A percentile compares a stretch with the other conserved stretches of the same genome.
Conservation (phyloP, 192 early-diverging fungal species). For the Coemansia umbellata region DNA sequence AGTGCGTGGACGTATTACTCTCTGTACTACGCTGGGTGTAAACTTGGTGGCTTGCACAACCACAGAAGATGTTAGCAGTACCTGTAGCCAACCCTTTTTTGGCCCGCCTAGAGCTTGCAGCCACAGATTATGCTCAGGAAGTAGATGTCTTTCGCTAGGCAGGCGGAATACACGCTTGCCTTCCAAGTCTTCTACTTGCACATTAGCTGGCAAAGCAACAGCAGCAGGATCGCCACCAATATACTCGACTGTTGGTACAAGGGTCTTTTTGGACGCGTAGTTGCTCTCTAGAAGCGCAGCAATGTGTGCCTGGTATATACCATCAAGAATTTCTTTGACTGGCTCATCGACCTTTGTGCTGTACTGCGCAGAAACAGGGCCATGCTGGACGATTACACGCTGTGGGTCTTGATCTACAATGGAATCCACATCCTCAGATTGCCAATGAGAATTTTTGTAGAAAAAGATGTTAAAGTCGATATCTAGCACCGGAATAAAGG, state of each 20-base stretch:
- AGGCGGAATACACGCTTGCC: neutral
- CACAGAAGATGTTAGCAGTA: constrained; percentile 65
- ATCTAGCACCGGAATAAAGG: constrained; percentile 84
- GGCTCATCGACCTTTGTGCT: constrained; percentile 75
- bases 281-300: constrained; percentile 65
- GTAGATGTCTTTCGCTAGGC: neutral
- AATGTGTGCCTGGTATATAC: constrained; percentile 79
- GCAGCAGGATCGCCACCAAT: constrained; percentile 39
- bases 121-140: constrained; percentile 47
- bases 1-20: constrained; percentile 58
- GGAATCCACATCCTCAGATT: constrained; percentile 80
- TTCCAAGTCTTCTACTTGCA: neutral
- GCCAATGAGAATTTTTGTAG: constrained; percentile 88
- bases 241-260: constrained; percentile 78
- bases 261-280: constrained; percentile 57
- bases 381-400: constrained; percentile 83
- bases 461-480: constrained; percentile 86
- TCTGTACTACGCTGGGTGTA: constrained; percentile 56
- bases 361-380: constrained; percentile 76
- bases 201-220: neutral
- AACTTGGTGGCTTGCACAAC: constrained; percentile 73
- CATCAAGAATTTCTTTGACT: constrained; percentile 82
- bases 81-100: constrained; percentile 73
- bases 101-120: constrained; percentile 65
- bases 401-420: constrained; percentile 81